A percentile compares a stretch with the other conserved stretches of the same genome.
Conservation (phyloP, 352 stramenopile species). For the Aphanomyces invadans region DNA sequence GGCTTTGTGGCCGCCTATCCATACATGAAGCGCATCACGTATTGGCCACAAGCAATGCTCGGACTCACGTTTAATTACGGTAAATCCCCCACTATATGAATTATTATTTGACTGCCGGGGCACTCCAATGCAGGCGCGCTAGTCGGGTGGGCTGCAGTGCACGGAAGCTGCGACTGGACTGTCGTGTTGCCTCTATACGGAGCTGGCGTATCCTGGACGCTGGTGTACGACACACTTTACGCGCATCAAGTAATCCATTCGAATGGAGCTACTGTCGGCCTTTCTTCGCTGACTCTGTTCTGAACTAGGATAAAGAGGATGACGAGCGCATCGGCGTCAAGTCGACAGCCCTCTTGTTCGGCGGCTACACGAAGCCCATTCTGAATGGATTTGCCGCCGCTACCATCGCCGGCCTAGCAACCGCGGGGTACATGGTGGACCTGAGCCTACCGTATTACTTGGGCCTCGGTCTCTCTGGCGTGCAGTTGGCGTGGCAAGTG, state of each 20-base stretch:
- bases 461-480: slow-evolving; percentile 76
- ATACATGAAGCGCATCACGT: slow-evolving; percentile 96
- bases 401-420: slow-evolving; percentile 53
- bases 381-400: slow-evolving; percentile 78
- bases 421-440: slow-evolving; percentile 65
- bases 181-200: slow-evolving; percentile 93
- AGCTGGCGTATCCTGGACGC: slow-evolving; percentile 93
- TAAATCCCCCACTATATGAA: neutral
- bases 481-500: slow-evolving; percentile 96
- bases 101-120: neutral
- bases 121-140: slow-evolving; percentile 54
- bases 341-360: slow-evolving; percentile 95
- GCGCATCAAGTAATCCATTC: slow-evolving; percentile 86
- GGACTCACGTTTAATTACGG: slow-evolving; percentile 98
- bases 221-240: slow-evolving; percentile 99
- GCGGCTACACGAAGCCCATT: slow-evolving; percentile 89
- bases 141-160: slow-evolving; percentile 88
- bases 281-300: neutral
- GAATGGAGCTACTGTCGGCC: neutral
- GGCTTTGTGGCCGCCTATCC: slow-evolving; percentile 94
- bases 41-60: slow-evolving; percentile 96
- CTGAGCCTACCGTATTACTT: slow-evolving; percentile 86
- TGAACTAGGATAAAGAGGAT: slow-evolving; percentile 81
- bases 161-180: slow-evolving; percentile 66
- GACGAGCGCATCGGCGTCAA: slow-evolving; percentile 93